These are phyloP conservation scores for Aspergillus neoniger DNA, from an alignment of 2,329 filamentous ascomycete species.

Conservation along the genomic window DNA sequence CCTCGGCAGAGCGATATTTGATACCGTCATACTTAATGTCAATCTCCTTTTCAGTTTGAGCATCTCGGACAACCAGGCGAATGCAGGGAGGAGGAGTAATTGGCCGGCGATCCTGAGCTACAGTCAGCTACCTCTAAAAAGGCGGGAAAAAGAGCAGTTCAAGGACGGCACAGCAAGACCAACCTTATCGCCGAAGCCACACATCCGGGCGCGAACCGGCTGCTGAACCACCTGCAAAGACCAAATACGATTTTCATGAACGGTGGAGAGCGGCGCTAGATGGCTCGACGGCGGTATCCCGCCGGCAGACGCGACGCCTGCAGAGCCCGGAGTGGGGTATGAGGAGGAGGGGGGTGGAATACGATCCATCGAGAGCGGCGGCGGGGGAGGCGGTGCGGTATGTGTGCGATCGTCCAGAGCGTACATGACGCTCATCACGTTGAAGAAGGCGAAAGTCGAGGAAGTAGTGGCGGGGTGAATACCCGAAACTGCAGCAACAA, in stretches of 20 bases:
- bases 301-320: constrained; percentile 32
- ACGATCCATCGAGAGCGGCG: constrained; percentile 45
- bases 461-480: constrained; percentile 18
- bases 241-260: constrained; percentile 48
- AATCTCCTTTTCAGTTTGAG: constrained; percentile 73
- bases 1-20: too few relatives aligned
- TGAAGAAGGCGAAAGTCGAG: not conserved
- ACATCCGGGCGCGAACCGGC: constrained; percentile 92
- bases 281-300: constrained; percentile 34
- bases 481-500: constrained; percentile 14
- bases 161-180: constrained; percentile 21
- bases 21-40: constrained; percentile 69
- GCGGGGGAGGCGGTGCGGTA: constrained; percentile 37
- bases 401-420: constrained; percentile 41
- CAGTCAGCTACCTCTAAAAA: not conserved
- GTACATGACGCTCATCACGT: constrained; percentile 33
- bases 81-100: constrained; percentile 96
- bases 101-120: constrained; percentile 76
- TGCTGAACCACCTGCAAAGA: constrained; percentile 84
- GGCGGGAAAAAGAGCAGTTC: not conserved
- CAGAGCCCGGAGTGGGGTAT: constrained; percentile 39
- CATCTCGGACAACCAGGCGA: constrained; percentile 75
- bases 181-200: constrained; percentile 97
- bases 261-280: constrained; percentile 43
- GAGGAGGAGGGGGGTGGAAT: constrained; percentile 38